Evolutionary conservation across 441 rosid species (phyloP), one percentile per base, ranked within the genome.

Genomic region (Sinapis alba): DNA sequence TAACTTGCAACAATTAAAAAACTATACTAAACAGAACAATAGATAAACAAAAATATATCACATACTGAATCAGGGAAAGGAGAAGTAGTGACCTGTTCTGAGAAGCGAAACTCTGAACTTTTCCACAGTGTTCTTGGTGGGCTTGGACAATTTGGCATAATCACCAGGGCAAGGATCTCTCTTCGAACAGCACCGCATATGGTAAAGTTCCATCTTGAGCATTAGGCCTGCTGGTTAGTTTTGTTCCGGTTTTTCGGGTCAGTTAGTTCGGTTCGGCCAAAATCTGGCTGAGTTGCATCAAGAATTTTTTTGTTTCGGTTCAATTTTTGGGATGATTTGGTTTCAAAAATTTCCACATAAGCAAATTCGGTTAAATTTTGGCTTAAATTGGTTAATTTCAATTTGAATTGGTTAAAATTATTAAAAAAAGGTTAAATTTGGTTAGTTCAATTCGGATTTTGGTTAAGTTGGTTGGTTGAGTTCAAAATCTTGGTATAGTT

Each of bases 111-210:
- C 68, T 71, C 91, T 34, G 95, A 93, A 65, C 94, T 93, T 64
- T 95, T 93, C 80, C 78, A 88, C 74, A 86, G 89, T 63, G 91
- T 82, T 69, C 91, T 95, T 80, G 98, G 97, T 10, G 99, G 98
- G 67, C 89, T 95, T 45, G 99, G 99, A 53, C 99, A 95, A 78
- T 93, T 91, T 69, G 99, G 99, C 47, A 82, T 95, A 76, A 93
- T 95, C 79, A 91, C 98, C 19, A 80, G 89, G 51, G 98, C 99
- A 12, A 73, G 86, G 66, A 91, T 95, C n/a, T 71, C 90, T 57
- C 92, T 93, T 57, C 86, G 79, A 79, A 86, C 86, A 24, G 95
- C 97, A 21, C 82, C 86, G 7, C 67, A 75, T 60, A 87, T 72
- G 96, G 99, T 95, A 87, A 72, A 54, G 38, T 23, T 61, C 20